phyloP scores from a whole-genome alignment of 768 basidiomycete species.

The Goffeauzyma gilvescens region DNA sequence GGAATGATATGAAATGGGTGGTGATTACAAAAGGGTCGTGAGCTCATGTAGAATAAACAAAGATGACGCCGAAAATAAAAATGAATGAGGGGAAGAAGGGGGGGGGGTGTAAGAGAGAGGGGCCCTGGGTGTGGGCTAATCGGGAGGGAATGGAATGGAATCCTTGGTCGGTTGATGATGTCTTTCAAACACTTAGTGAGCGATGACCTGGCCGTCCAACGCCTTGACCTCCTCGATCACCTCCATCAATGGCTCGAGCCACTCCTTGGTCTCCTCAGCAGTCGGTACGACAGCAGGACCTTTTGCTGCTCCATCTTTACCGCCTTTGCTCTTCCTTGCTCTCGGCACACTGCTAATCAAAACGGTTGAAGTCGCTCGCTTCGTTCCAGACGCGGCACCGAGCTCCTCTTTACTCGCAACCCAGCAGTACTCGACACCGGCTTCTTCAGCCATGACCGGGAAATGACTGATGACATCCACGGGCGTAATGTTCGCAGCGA shows the following conservation, averaged over 20 bases:
- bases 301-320: constrained; percentile 22
- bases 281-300: constrained; percentile 22
- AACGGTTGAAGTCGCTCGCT: constrained; percentile 94
- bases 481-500: constrained; percentile 93
- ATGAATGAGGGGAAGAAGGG: too few species aligned
- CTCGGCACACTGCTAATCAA: constrained; percentile 43
- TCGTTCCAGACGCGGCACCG: constrained; percentile 84
- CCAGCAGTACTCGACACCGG: constrained; percentile 36
- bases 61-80: not conserved
- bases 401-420: constrained; percentile 52
- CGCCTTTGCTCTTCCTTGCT: constrained; percentile 16
- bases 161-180: not conserved
- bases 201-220: constrained; percentile 32
- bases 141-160: not conserved
- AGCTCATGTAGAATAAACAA: constrained; percentile 3
- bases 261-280: constrained; percentile 49
- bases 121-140: not conserved
- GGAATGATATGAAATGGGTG: constrained; percentile 1
- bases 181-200: not conserved
- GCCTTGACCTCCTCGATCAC: constrained; percentile 67
- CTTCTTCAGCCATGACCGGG: constrained; percentile 84
- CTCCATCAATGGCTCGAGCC: constrained; percentile 68
- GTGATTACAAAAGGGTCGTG: not conserved
- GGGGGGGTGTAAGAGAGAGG: not conserved
- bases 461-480: constrained; percentile 97